Evolutionary conservation across 2,329 filamentous ascomycete genomes (phyloP), one percentile per base, ranked within the genome.

Genomic region (Lasiodiplodia sp.): DNA sequence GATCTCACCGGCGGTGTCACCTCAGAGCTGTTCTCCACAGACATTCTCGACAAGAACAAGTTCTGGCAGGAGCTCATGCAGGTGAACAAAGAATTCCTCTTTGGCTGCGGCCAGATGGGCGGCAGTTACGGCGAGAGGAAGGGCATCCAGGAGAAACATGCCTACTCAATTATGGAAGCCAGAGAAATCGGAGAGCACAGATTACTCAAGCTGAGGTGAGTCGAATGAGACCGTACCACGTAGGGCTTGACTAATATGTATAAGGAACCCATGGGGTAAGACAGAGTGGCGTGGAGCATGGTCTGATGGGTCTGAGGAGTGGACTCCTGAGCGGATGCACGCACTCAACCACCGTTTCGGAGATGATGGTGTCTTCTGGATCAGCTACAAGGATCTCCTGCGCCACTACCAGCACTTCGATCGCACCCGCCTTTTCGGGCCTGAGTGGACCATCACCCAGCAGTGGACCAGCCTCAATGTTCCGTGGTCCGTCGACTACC

Each of bases 11-110:
- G 90, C 3, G 91, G 91, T 18, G 89, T 93, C 5, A 91, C 90
- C 0, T 89, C 87, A 0, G 88, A 91, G 74, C 80, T 93, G 31
- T 82, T 89, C 62, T 87, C 88, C 0, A 86, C 87, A 2, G 89
- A 92, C 72, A 90, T 94, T 31, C 83, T 94, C 8, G 90, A 95
- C 75, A 90, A 91, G 68, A 89, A 97, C 62, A 85, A 87, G 14
- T 94, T 97, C 74, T 97, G 93, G 94, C 51, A 94, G 47, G 92
- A 96, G 76, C 84, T 97, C 25, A 86, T 89, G 75, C 88, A 90
- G 72, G 92, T 93, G 68, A 96, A 96, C 76, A 81, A 93, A 63
- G 88, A 92, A 67, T 96, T 96, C 73, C 80, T 93, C 3, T 92
- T 92, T 73, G 90, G 90, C n/a, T 92, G 89, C 73, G 90, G 90